A percentile compares a stretch with the other conserved stretches of the same genome.
phyloP scores from a whole-genome alignment of 305 asterid genomes.

The Fraxinus nigra region DNA sequence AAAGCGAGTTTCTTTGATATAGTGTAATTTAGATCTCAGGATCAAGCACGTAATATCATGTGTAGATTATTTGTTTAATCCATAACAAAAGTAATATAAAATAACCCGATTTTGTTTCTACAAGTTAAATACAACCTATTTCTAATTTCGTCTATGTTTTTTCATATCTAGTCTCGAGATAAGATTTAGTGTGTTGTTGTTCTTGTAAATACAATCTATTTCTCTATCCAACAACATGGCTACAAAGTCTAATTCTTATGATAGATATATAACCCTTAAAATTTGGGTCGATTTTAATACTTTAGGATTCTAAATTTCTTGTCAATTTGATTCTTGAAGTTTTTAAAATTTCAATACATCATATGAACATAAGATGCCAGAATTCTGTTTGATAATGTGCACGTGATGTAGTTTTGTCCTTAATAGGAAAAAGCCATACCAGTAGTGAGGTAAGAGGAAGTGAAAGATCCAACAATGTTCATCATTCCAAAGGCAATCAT shows the following conservation, averaged over 20 bases:
- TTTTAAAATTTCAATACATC: neutral
- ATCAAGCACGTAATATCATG: neutral
- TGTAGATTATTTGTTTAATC: neutral
- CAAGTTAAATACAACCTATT: neutral
- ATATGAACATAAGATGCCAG: neutral
- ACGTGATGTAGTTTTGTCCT: neutral
- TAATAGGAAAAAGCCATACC: slow-evolving; percentile 37
- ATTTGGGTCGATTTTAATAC: neutral
- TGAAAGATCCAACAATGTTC: slow-evolving; percentile 89
- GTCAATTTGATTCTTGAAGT: neutral
- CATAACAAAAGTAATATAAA: neutral
- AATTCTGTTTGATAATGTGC: neutral
- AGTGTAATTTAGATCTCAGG: neutral
- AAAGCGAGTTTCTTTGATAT: neutral
- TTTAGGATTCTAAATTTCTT: neutral
- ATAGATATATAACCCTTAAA: neutral
- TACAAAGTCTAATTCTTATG: neutral
- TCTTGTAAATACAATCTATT: neutral
- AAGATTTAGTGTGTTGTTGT: neutral
- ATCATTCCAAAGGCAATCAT: slow-evolving; percentile 94
- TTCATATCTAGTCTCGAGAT: neutral
- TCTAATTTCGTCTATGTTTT: neutral
- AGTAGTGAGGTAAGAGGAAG: slow-evolving; percentile 92
- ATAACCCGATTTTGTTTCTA: neutral
- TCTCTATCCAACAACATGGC: neutral